A percentile compares a stretch with the other conserved stretches of the same genome.
Evolutionary conservation across 2,329 filamentous ascomycete species (phyloP).

Genomic region (Ceratocystis harringtonii): DNA sequence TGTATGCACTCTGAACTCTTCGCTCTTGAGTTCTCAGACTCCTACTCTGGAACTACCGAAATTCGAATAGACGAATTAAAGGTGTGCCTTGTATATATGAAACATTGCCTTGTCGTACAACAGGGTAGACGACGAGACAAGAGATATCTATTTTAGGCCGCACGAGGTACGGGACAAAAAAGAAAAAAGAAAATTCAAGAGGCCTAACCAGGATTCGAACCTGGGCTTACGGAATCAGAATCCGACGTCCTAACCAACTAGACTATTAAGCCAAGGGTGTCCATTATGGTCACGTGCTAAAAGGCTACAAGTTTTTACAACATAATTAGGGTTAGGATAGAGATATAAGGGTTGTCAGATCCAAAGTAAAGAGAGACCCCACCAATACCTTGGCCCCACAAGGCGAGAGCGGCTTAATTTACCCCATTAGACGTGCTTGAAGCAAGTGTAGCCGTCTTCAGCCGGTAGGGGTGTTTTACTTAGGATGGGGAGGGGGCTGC

Average conservation of each 20-base stretch:
- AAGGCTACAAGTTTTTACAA: not conserved
- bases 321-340: accelerated
- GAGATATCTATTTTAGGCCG: not conserved
- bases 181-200: not conserved
- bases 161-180: not conserved
- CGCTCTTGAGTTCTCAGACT: not conserved
- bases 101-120: not conserved
- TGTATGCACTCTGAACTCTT: no score
- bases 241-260: conserved; percentile 7
- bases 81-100: not conserved
- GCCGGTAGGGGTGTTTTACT: not conserved
- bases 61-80: not conserved
- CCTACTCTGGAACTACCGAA: not conserved
- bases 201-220: conserved; percentile 10
- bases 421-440: not conserved
- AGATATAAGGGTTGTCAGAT: no score
- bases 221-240: conserved; percentile 7
- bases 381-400: not conserved
- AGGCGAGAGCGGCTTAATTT: conserved; percentile 13
- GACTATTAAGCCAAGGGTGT: conserved; percentile 1
- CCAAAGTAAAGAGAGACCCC: not conserved
- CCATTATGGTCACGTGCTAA: not conserved
- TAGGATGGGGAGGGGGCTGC: no score
- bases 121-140: not conserved
- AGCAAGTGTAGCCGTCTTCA: conserved; percentile 15